Conservation (phyloP, 2,329 filamentous ascomycete genomes). For the Penicillium sclerotiorum region DNA sequence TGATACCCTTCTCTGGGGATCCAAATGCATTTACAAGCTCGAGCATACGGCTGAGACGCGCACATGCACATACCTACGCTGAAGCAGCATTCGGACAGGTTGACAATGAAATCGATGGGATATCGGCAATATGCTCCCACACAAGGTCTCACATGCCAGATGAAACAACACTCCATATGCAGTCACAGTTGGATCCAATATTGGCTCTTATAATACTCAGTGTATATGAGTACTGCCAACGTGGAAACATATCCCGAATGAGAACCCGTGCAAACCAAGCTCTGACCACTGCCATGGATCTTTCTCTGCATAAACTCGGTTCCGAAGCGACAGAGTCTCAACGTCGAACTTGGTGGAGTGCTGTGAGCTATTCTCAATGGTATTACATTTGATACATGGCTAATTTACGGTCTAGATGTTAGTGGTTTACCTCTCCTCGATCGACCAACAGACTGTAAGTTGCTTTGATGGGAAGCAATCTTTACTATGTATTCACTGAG, state of each 20-base stretch:
- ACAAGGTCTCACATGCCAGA: not conserved
- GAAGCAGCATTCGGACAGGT: not conserved
- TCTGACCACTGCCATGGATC: slow-evolving; percentile 7
- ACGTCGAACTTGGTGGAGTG: not conserved
- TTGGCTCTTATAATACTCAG: not conserved
- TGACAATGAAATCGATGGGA: not conserved
- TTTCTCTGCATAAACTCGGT: not conserved
- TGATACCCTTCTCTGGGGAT: not conserved
- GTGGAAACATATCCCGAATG: not conserved
- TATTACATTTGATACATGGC: not conserved
- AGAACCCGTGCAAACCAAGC: slow-evolving; percentile 1
- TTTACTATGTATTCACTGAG: not conserved
- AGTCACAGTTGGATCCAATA: not conserved
- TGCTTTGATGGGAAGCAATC: not conserved
- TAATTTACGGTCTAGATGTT: not conserved
- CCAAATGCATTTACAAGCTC: not conserved
- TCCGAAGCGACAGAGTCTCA: not conserved
- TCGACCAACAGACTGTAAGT: not conserved
- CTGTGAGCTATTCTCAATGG: not conserved
- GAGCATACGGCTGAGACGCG: not conserved
- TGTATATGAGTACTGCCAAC: slow-evolving; percentile 1
- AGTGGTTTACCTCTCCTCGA: not conserved
- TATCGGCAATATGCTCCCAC: not conserved
- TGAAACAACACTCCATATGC: not conserved
- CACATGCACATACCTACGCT: not conserved